These are phyloP conservation scores for Zymoseptoria ardabiliae DNA, from an alignment of 2,329 filamentous ascomycete species.

Conservation along the genomic window DNA sequence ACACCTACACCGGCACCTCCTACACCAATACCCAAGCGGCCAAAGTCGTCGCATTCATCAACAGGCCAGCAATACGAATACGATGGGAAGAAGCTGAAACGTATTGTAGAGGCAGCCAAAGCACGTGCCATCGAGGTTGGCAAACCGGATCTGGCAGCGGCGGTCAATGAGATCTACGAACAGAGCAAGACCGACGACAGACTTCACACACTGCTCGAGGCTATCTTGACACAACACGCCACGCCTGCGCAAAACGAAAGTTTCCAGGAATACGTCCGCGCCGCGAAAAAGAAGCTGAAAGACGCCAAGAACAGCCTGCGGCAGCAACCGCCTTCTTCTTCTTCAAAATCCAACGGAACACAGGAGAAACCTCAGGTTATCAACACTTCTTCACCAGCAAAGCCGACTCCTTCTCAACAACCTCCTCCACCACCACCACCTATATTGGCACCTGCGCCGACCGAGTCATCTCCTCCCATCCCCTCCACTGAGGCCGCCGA, in stretches of 20 bases:
- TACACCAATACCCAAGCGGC: background rate
- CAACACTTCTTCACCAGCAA: conserved; percentile 1
- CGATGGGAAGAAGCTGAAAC: conserved; percentile 19
- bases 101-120: conserved; percentile 38
- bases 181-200: conserved; percentile 32
- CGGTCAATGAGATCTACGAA: conserved; percentile 38
- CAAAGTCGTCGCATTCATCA: background rate
- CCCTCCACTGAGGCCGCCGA: conserved; percentile 27
- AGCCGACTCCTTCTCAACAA: conserved; percentile 12
- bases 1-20: background rate
- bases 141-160: conserved; percentile 32
- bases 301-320: conserved; percentile 20
- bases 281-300: conserved; percentile 36
- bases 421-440: conserved; percentile 10
- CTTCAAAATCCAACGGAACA: conserved; percentile 18
- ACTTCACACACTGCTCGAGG: conserved; percentile 36
- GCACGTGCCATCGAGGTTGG: conserved; percentile 33
- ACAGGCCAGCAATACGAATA: conserved; percentile 12
- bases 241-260: conserved; percentile 32
- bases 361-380: conserved; percentile 18
- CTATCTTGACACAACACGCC: conserved; percentile 36
- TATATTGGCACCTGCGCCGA: background rate
- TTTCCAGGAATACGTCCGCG: conserved; percentile 39
- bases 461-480: conserved; percentile 10
- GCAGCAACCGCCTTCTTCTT: conserved; percentile 30